Evolutionary conservation across 192 early-diverging fungal genomes (phyloP).

Genomic region (Coemansia sp.): DNA sequence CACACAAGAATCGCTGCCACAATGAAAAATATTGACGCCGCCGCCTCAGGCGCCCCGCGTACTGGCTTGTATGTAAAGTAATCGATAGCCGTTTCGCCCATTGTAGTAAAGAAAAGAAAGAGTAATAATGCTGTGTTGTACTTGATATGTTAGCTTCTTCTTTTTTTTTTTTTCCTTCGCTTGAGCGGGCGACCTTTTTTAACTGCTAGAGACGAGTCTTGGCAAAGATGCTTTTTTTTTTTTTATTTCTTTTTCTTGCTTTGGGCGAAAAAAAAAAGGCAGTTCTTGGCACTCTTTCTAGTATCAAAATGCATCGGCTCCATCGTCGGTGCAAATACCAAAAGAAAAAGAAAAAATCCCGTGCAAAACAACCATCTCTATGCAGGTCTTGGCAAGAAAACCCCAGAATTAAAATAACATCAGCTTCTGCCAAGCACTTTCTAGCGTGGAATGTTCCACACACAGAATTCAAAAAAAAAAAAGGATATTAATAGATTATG

Average conservation of each 20-base stretch:
- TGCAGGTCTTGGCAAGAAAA: background rate
- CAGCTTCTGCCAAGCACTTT: background rate
- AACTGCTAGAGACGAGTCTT: background rate
- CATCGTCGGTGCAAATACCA: background rate
- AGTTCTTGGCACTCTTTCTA: conserved; percentile 2
- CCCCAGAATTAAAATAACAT: background rate
- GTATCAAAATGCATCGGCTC: background rate
- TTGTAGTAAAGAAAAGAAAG: background rate
- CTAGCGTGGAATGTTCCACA: background rate
- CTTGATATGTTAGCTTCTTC: background rate
- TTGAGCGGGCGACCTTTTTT: background rate
- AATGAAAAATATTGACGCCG: conserved; percentile 17
- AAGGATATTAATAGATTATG: background rate
- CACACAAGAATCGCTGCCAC: conserved; percentile 3
- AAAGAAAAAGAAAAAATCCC: conserved; percentile 7
- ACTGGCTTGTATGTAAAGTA: conserved; percentile 45
- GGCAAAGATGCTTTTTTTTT: background rate
- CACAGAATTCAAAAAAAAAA: background rate
- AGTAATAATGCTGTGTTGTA: background rate
- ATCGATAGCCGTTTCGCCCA: conserved; percentile 8
- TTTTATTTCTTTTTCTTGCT: background rate
- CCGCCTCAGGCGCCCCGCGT: conserved; percentile 31
- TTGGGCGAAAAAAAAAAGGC: background rate
- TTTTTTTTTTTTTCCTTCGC: too few species aligned
- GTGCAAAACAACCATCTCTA: background rate